Evolutionary conservation across 441 rosid species (phyloP).

Genomic region (Pelargonium australe): DNA sequence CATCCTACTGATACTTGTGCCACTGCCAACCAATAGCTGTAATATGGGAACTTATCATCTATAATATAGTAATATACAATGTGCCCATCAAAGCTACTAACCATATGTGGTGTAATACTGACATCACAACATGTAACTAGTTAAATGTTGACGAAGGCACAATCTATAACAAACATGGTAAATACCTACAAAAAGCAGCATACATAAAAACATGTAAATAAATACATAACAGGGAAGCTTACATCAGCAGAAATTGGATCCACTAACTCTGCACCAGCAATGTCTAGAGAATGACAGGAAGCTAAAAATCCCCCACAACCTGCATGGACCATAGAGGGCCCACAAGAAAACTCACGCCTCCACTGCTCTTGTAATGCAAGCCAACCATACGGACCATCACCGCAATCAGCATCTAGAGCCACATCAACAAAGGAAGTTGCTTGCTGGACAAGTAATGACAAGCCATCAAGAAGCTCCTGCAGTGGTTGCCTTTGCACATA

Average conservation of each 20-base stretch:
- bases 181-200: background rate
- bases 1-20: background rate
- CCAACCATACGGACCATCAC: slow-evolving; percentile 98
- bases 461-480: slow-evolving; percentile 91
- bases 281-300: slow-evolving; percentile 91
- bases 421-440: slow-evolving; percentile 97
- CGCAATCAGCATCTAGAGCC: slow-evolving; percentile 85
- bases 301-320: slow-evolving; percentile 99
- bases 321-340: slow-evolving; percentile 95
- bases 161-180: background rate
- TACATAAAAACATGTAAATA: background rate
- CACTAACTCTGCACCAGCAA: slow-evolving; percentile 88
- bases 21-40: background rate
- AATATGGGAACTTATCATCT: background rate
- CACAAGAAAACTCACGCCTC: slow-evolving; percentile 95
- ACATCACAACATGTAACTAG: background rate
- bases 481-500: slow-evolving; percentile 92
- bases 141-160: background rate
- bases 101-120: background rate
- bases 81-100: slow-evolving; percentile 6
- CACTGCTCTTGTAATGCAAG: slow-evolving; percentile 98
- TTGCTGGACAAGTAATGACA: slow-evolving; percentile 89
- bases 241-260: slow-evolving; percentile 99
- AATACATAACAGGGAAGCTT: slow-evolving; percentile 26
- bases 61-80: background rate